These are phyloP conservation scores for Rhodosporidiobolus odoratus DNA, from an alignment of 768 basidiomycete species.

Conservation along the genomic window DNA sequence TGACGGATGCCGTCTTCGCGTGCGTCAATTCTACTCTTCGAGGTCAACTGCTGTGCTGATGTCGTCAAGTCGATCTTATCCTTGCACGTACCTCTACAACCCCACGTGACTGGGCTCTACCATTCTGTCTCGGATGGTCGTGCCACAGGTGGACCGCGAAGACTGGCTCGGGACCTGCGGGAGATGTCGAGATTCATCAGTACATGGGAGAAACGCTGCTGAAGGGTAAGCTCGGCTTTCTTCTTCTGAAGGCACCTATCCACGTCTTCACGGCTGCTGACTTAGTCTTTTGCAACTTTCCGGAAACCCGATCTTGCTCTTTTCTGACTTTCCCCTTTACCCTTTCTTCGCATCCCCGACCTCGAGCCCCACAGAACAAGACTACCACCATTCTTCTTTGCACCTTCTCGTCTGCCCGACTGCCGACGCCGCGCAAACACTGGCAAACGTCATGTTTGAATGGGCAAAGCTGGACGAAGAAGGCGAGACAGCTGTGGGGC, in stretches of 20 bases:
- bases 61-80: conserved; percentile 28
- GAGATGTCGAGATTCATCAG: conserved; percentile 80
- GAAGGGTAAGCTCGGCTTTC: conserved; percentile 57
- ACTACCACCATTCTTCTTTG: conserved; percentile 67
- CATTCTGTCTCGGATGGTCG: background rate
- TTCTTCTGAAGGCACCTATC: too few species aligned
- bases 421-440: conserved; percentile 76
- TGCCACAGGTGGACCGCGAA: conserved; percentile 74
- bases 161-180: conserved; percentile 69
- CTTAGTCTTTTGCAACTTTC: too few species aligned
- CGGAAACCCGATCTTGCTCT: too few species aligned
- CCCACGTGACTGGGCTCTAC: background rate
- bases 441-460: conserved; percentile 78
- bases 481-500: conserved; percentile 51
- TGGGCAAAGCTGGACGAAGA: conserved; percentile 59
- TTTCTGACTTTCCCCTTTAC: background rate
- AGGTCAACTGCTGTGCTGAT: conserved; percentile 8
- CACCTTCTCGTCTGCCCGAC: conserved; percentile 81
- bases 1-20: conserved; percentile 78
- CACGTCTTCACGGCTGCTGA: too few species aligned
- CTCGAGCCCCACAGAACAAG: conserved; percentile 58
- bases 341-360: conserved; percentile 10
- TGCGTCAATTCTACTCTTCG: conserved; percentile 49
- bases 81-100: background rate
- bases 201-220: conserved; percentile 81